A percentile compares a stretch with the other conserved stretches of the same genome.
Conservation (phyloP, 371 early-diverging fungal genomes). For the Apophysomyces ossiformis region DNA sequence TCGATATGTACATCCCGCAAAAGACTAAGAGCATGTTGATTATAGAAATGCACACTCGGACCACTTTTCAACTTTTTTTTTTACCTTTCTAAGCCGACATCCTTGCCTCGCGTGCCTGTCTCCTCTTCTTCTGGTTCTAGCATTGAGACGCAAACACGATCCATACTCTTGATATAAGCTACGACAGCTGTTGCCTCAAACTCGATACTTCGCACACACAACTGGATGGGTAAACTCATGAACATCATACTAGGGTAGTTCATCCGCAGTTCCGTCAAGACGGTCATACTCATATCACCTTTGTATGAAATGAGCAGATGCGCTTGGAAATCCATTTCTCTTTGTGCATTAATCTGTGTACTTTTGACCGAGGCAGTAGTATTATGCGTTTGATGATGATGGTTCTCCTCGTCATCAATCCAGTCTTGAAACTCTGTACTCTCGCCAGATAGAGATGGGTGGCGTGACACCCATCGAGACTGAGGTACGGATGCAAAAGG, state of each 20-base stretch:
- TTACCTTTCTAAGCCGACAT: slow-evolving; percentile 43
- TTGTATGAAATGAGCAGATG: slow-evolving; percentile 76
- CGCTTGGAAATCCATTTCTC: slow-evolving; percentile 78
- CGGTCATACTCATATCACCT: slow-evolving; percentile 85
- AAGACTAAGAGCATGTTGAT: slow-evolving; percentile 43
- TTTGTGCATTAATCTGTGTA: slow-evolving; percentile 18
- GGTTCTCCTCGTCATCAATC: slow-evolving; percentile 52
- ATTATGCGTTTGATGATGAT: slow-evolving; percentile 8
- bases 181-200: slow-evolving; percentile 88
- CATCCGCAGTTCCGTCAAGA: slow-evolving; percentile 86
- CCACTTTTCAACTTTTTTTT: not conserved
- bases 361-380: slow-evolving; percentile 17
- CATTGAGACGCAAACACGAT: slow-evolving; percentile 88
- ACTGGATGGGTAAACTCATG: slow-evolving; percentile 85
- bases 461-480: slow-evolving; percentile 5
- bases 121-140: slow-evolving; percentile 71
- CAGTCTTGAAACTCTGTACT: slow-evolving; percentile 35
- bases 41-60: not conserved
- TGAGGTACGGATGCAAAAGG: slow-evolving; percentile 6
- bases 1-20: slow-evolving; percentile 81
- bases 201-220: slow-evolving; percentile 81
- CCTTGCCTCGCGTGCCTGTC: slow-evolving; percentile 19
- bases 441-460: not conserved
- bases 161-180: slow-evolving; percentile 77
- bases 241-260: slow-evolving; percentile 93